A percentile compares a stretch with the other conserved stretches of the same genome.
Conservation (phyloP, 768 basidiomycete genomes). For the Suillus paluster region DNA sequence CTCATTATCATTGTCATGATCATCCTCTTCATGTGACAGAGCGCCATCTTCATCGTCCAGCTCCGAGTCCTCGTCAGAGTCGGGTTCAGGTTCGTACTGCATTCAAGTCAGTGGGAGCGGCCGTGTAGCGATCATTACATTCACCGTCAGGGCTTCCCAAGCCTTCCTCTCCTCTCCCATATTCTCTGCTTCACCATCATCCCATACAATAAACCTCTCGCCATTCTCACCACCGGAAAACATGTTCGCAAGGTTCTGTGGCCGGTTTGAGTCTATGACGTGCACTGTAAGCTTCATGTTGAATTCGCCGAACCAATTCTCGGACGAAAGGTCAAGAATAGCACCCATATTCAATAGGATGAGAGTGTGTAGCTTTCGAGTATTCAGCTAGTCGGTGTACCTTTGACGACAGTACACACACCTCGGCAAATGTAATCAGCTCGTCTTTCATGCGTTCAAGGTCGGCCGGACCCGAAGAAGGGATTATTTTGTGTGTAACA, state of each 20-base stretch:
- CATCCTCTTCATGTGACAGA: slow-evolving; percentile 48
- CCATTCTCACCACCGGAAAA: slow-evolving; percentile 72
- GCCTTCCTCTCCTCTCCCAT: slow-evolving; percentile 76
- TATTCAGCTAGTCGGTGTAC: slow-evolving; percentile 8
- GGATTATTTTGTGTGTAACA: slow-evolving; percentile 87
- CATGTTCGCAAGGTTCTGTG: slow-evolving; percentile 85
- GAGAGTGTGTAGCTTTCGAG: slow-evolving; percentile 76
- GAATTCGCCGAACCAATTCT: slow-evolving; percentile 80
- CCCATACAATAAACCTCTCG: slow-evolving; percentile 88
- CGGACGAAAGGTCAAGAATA: slow-evolving; percentile 78
- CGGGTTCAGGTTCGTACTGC: slow-evolving; percentile 80
- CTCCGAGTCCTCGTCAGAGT: slow-evolving; percentile 65
- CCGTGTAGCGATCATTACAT: slow-evolving; percentile 23
- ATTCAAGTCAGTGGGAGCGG: background rate
- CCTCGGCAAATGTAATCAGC: slow-evolving; percentile 69
- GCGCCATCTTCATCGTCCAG: slow-evolving; percentile 48
- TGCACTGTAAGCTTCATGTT: slow-evolving; percentile 70
- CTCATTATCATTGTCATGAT: slow-evolving; percentile 46
- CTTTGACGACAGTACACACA: slow-evolving; percentile 33
- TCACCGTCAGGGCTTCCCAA: slow-evolving; percentile 83
- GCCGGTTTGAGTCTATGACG: slow-evolving; percentile 93
- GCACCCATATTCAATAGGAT: slow-evolving; percentile 93
- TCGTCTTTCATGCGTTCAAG: slow-evolving; percentile 69
- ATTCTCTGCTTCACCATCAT: slow-evolving; percentile 79
- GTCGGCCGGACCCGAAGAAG: slow-evolving; percentile 84